Percentiles rank a stretch among this genome's conserved stretches.
phyloP scores from a whole-genome alignment of 345 rosid genomes.

The Luvunga scandens region DNA sequence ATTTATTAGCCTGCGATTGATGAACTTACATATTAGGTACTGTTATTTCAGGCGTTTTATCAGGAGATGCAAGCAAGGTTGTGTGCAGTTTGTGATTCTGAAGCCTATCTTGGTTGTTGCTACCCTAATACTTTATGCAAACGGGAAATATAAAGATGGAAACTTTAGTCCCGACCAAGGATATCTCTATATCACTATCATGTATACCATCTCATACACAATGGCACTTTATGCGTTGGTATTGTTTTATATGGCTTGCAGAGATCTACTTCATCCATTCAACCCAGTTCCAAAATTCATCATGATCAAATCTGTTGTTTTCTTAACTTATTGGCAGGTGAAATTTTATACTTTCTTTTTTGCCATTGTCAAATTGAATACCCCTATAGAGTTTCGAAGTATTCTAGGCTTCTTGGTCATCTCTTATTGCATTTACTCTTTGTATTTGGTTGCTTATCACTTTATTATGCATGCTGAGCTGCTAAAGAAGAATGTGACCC shows the following conservation, averaged over 20 bases:
- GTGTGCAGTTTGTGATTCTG: conserved; percentile 93
- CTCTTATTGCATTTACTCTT: background rate
- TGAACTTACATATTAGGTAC: conserved; percentile 9
- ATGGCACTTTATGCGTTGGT: conserved; percentile 85
- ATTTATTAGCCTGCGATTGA: conserved; percentile 12
- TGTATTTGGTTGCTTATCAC: background rate
- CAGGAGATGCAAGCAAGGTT: conserved; percentile 97
- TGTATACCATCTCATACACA: conserved; percentile 86
- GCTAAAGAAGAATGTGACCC: background rate
- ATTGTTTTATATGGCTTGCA: conserved; percentile 93
- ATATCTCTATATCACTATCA: conserved; percentile 87
- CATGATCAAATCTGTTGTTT: conserved; percentile 93
- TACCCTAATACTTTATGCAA: conserved; percentile 86
- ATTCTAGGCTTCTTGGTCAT: background rate
- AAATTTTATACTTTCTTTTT: conserved; percentile 4
- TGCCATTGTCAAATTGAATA: background rate
- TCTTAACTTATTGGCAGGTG: conserved; percentile 99
- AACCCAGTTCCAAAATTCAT: conserved; percentile 97
- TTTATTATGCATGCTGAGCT: background rate
- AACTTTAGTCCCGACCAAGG: conserved; percentile 89
- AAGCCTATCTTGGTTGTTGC: conserved; percentile 91
- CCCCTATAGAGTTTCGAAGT: background rate
- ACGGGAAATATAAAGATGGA: conserved; percentile 94
- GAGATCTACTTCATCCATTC: conserved; percentile 96
- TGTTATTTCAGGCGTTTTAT: conserved; percentile 73